phyloP scores from a whole-genome alignment of 2,329 filamentous ascomycete genomes.

The Drechslerella coelobrocha region DNA sequence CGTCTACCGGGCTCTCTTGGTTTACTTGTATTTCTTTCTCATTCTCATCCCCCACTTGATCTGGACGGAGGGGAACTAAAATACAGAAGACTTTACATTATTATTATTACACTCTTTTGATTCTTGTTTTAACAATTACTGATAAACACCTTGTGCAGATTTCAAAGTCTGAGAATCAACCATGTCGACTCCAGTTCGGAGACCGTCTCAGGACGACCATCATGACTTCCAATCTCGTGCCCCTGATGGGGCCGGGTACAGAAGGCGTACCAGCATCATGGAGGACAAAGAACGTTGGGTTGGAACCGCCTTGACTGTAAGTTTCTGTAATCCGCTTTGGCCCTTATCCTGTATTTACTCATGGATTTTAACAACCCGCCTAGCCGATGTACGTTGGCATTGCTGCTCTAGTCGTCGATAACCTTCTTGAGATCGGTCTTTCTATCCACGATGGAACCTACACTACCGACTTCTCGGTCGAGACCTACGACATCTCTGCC shows the following conservation, averaged over 20 bases:
- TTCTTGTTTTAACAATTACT: no score
- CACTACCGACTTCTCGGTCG: slow-evolving; percentile 73
- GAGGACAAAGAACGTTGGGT: slow-evolving; percentile 50
- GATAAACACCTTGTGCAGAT: no score
- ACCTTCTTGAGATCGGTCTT: slow-evolving; percentile 68
- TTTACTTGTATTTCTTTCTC: neutral
- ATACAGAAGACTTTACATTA: no score
- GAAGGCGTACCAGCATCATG: slow-evolving; percentile 47
- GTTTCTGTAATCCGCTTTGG: neutral
- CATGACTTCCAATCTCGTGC: slow-evolving; percentile 46
- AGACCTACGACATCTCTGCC: slow-evolving; percentile 63
- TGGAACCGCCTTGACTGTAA: slow-evolving; percentile 47
- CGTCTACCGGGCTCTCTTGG: no score
- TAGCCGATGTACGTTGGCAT: slow-evolving; percentile 70
- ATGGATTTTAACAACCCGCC: neutral
- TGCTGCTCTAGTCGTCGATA: slow-evolving; percentile 64
- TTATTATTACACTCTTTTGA: no score
- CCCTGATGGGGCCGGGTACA: slow-evolving; percentile 40
- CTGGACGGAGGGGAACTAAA: no score
- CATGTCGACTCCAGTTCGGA: slow-evolving; percentile 32
- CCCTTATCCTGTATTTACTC: neutral
- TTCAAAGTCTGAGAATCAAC: no score
- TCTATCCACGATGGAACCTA: slow-evolving; percentile 78
- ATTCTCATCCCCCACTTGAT: neutral
- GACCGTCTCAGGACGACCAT: slow-evolving; percentile 38